These are phyloP conservation scores for Besnoitia besnoiti DNA, from an alignment of 169 alveolate genomes.

Conservation along the genomic window DNA sequence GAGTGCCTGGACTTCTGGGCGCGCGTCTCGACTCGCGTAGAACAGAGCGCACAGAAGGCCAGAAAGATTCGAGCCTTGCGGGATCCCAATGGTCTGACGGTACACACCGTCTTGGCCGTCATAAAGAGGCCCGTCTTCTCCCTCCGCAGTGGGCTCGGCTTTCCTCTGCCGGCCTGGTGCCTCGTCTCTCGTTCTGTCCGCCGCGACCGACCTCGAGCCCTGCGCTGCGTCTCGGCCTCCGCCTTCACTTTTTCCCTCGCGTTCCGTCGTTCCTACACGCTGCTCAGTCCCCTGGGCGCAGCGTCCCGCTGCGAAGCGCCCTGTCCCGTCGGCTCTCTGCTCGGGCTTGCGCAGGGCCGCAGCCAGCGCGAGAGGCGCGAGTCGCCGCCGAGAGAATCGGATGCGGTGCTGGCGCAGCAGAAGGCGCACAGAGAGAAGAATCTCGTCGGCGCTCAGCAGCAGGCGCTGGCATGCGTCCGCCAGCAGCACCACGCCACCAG, in stretches of 20 bases:
- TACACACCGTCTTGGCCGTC: neutral
- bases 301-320: neutral
- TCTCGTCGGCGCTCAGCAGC: neutral
- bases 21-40: conserved; percentile 32
- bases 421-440: neutral
- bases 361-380: neutral
- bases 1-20: conserved; percentile 41
- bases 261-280: neutral
- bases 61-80: conserved; percentile 51
- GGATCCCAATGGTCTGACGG: conserved; percentile 52
- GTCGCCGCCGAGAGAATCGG: neutral
- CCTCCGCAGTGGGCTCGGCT: too few species aligned
- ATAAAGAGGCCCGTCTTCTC: too few species aligned
- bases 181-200: neutral
- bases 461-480: neutral
- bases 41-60: conserved; percentile 45
- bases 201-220: too few species aligned
- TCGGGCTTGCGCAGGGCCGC: neutral
- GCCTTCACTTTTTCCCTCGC: neutral
- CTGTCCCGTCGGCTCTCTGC: neutral
- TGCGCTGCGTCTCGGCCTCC: neutral
- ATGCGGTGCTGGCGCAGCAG: conserved; percentile 1
- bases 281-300: too few species aligned
- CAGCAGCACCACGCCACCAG: neutral
- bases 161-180: neutral